Base-by-base conservation (phyloP, 495 filamentous ascomycete species). In the Penicillium coffeae region DNA sequence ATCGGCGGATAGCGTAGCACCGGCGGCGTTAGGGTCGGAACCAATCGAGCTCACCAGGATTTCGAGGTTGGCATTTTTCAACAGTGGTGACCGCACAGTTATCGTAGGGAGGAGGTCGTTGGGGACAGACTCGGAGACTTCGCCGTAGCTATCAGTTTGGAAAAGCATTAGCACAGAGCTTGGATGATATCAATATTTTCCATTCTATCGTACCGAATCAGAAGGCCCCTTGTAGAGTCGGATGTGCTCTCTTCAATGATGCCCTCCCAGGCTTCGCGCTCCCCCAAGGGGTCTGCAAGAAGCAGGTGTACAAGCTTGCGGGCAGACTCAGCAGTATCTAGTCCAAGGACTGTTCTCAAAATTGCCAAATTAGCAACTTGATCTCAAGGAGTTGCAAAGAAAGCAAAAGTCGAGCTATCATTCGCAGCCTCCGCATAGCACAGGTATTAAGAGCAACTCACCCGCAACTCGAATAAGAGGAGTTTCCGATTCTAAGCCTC, bases 261-360 rank as follows among this genome's bases (percentile, higher is more conserved):
- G 56, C 76, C 73, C 60, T 96, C 91, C 88, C 89, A 94, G 35
- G 70, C 64, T 42, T 79, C 73, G 52, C 82, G 73, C 1, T 66
- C 59, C 25, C 73, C 73, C 56, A 96, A 69, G 12, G 90, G 86
- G 69, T 96, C 92, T 16, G 87, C 87, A 15, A 96, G 73, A 39
- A 94, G 66, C 27, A 86, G 68, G 21, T 80, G 76, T 12, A 89
- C 76, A 12, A 97, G 75, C 48, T 79, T 79, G 51, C 79, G 70
- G 41, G 82, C 77, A 36, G 65, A 62, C 35, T 47, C 58, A 41
- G 68, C 65, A 48, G 72, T 69, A 38, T 74, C 72, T 35, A 81
- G 55, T 10, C 78, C 75, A 21, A 84, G 72, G 3, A 83, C 78
- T 82, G 63, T 5, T 21, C 10, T 20, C 19, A 41, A 8, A 30